phyloP scores from a whole-genome alignment of 305 asterid genomes.

The Fraxinus angustifolia region DNA sequence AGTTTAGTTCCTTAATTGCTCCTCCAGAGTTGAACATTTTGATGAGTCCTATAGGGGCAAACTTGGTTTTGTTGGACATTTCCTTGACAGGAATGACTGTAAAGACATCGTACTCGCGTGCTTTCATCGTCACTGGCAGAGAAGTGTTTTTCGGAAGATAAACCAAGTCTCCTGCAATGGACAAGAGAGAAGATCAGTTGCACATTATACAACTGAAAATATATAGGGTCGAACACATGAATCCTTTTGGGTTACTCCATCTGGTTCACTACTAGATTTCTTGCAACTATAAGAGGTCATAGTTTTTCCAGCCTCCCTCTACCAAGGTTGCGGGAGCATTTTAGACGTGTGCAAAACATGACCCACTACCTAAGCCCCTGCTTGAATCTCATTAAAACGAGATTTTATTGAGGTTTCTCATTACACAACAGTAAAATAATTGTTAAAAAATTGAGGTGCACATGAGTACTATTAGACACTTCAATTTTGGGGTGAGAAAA shows the following conservation, averaged over 20 bases:
- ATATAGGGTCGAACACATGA: neutral
- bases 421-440: too few relatives aligned
- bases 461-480: neutral
- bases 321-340: neutral
- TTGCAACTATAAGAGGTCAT: neutral
- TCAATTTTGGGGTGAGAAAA: neutral
- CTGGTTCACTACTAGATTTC: neutral
- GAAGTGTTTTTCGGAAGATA: conserved; percentile 59
- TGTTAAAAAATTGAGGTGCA: neutral
- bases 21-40: conserved; percentile 89
- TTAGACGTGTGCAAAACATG: neutral
- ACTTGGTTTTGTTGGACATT: conserved; percentile 40
- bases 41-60: conserved; percentile 72
- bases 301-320: neutral
- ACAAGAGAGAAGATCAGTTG: neutral
- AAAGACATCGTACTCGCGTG: conserved; percentile 67
- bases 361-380: neutral
- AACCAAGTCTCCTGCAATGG: conserved; percentile 57
- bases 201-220: neutral
- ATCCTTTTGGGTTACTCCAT: neutral
- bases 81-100: conserved; percentile 59
- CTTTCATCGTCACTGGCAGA: conserved; percentile 60
- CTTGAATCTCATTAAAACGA: neutral
- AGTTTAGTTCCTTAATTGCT: conserved; percentile 52
- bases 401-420: neutral